A percentile compares a stretch with the other conserved stretches of the same genome.
Evolutionary conservation across 1,139 yeast species (phyloP).

Genomic region (Saccharomyces hybrid): DNA sequence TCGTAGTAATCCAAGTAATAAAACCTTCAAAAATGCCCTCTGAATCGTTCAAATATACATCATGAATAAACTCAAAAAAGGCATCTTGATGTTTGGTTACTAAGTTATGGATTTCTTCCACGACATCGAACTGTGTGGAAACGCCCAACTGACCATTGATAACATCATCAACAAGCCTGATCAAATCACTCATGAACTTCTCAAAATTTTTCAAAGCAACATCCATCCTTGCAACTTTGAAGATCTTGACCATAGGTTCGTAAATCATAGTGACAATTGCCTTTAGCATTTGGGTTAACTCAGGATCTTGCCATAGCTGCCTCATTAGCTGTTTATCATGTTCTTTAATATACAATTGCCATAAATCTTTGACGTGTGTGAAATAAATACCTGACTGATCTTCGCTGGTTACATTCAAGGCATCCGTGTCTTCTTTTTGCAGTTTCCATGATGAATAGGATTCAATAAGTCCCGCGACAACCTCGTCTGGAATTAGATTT

Average conservation of each 20-base stretch:
- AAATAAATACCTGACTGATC: constrained; percentile 31
- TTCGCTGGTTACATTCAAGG: constrained; percentile 12
- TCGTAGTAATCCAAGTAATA: constrained; percentile 60
- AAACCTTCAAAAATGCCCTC: constrained; percentile 63
- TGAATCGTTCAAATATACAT: constrained; percentile 66
- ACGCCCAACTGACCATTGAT: constrained; percentile 37
- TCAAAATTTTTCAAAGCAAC: constrained; percentile 69
- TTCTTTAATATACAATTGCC: constrained; percentile 57
- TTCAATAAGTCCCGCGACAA: constrained; percentile 25
- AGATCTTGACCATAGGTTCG: constrained; percentile 72
- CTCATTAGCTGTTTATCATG: constrained; percentile 70
- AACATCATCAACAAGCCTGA: constrained; percentile 42
- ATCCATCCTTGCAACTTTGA: constrained; percentile 70
- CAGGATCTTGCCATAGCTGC: constrained; percentile 79
- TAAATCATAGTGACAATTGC: constrained; percentile 72
- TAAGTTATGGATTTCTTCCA: constrained; percentile 55
- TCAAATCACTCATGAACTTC: constrained; percentile 62
- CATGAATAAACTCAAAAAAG: constrained; percentile 68
- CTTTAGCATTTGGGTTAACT: constrained; percentile 60
- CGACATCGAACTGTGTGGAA: constrained; percentile 43
- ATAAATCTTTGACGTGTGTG: constrained; percentile 50
- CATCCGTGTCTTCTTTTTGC: constrained; percentile 13
- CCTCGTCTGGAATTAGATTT: constrained; percentile 17
- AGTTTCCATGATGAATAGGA: constrained; percentile 36
- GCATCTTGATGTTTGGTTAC: constrained; percentile 64